Evolutionary conservation across 352 stramenopile genomes (phyloP).

Genomic region (Blastocystis sp.): DNA sequence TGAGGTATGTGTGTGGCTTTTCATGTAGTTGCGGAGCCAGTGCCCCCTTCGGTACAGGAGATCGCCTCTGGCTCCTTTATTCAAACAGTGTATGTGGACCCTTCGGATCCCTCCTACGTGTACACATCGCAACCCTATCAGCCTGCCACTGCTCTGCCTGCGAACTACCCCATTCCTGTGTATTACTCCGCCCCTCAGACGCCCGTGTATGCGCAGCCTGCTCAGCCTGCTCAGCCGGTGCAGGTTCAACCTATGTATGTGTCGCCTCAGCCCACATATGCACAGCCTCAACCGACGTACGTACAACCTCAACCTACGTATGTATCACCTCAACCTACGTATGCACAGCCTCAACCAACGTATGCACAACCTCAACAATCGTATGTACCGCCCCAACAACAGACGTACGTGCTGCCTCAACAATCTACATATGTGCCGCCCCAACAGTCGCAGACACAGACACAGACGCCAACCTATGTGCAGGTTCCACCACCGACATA

Average conservation of each 20-base stretch:
- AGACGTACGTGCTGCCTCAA: background rate
- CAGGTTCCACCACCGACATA: background rate
- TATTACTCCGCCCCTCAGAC: background rate
- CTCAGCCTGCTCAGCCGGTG: background rate
- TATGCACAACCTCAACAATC: background rate
- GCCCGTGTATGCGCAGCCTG: background rate
- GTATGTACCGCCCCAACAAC: background rate
- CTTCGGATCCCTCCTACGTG: constrained; percentile 19
- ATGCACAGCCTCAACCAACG: background rate
- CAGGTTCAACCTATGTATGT: background rate
- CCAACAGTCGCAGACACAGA: background rate
- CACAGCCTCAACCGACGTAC: background rate
- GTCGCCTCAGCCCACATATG: background rate
- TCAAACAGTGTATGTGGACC: background rate
- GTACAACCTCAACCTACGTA: background rate
- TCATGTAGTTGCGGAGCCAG: background rate
- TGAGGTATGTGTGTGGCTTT: background rate
- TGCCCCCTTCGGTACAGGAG: background rate
- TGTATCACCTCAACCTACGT: background rate
- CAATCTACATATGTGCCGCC: background rate
- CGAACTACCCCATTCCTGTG: background rate
- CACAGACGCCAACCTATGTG: background rate
- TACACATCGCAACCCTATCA: constrained; percentile 14
- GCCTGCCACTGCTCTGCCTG: background rate
- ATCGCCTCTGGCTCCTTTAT: constrained; percentile 10